A percentile compares a stretch with the other conserved stretches of the same genome.
Evolutionary conservation across 2,329 filamentous ascomycete species (phyloP).

Genomic region (Pleurostoma richardsiae): DNA sequence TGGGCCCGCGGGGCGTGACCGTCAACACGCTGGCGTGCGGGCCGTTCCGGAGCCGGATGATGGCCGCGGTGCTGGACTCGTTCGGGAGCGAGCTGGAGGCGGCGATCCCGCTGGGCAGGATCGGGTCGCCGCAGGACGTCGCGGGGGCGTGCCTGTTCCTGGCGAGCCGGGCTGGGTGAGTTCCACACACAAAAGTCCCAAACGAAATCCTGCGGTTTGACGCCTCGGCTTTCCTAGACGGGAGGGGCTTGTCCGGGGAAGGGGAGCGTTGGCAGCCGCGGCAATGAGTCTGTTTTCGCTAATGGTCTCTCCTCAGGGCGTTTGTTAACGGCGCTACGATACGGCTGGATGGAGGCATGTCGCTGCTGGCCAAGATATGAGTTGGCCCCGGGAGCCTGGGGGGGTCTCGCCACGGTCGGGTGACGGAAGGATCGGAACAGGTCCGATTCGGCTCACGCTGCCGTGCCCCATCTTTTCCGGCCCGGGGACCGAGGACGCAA

Average conservation of each 20-base stretch:
- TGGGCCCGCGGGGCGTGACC: constrained; percentile 56
- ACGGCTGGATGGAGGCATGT: constrained; percentile 53
- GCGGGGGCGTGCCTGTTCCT: constrained; percentile 69
- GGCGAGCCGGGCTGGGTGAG: constrained; percentile 57
- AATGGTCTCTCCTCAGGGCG: constrained; percentile 21
- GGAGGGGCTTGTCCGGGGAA: too few species aligned
- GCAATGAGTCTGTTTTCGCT: background rate
- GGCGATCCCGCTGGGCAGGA: constrained; percentile 60
- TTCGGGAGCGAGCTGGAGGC: constrained; percentile 49
- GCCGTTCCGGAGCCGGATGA: constrained; percentile 67
- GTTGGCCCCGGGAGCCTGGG: background rate
- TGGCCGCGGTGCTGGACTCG: constrained; percentile 53
- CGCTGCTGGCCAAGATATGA: constrained; percentile 40
- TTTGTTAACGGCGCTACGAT: constrained; percentile 64
- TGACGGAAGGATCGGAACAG: background rate
- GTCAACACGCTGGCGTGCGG: constrained; percentile 68
- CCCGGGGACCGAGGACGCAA: too few species aligned
- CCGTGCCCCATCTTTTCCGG: too few species aligned
- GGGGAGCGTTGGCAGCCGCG: too few species aligned
- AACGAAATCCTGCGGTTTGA: too few species aligned
- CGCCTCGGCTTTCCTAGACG: too few species aligned
- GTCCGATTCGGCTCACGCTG: background rate
- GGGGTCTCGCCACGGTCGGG: background rate
- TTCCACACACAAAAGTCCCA: constrained; percentile 1
- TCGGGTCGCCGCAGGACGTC: constrained; percentile 64